phyloP scores from a whole-genome alignment of 73 alveolate species.

The Paramecium sonneborni region DNA sequence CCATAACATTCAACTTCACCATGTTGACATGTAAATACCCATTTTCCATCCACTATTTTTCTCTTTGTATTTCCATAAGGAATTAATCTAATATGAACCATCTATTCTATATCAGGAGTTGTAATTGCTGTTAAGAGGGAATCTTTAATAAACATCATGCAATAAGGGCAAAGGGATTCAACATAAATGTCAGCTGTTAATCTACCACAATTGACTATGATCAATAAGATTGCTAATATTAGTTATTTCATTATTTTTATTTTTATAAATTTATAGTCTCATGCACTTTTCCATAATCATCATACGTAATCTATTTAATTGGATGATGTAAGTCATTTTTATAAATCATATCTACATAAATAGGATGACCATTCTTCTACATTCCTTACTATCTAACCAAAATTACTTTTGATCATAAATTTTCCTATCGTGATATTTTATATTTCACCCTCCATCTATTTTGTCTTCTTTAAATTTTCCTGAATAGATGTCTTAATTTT shows the following conservation, averaged over 20 bases:
- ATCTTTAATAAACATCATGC: constrained; percentile 43
- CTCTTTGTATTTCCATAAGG: constrained; percentile 50
- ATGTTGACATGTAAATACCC: constrained; percentile 16
- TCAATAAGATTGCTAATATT: not conserved
- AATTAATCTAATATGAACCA: constrained; percentile 23
- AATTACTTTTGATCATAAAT: not conserved
- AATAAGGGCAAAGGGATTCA: constrained; percentile 54
- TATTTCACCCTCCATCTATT: not conserved
- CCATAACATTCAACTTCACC: constrained; percentile 48
- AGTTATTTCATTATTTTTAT: not conserved
- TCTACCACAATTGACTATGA: not conserved
- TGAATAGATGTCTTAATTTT: not conserved
- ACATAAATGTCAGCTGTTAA: not conserved
- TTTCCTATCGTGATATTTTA: not conserved
- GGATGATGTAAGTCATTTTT: constrained; percentile 35
- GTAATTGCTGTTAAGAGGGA: not conserved
- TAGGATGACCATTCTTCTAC: constrained; percentile 10
- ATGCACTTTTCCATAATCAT: not conserved
- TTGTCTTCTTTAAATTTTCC: constrained; percentile 19
- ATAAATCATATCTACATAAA: not conserved
- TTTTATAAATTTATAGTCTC: not conserved
- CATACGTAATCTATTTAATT: constrained; percentile 5
- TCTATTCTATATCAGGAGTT: constrained; percentile 7
- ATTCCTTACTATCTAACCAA: not conserved
- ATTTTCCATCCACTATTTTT: not conserved